phyloP scores from a whole-genome alignment of 208 protist genomes.

The Crithidia acanthocephali region DNA sequence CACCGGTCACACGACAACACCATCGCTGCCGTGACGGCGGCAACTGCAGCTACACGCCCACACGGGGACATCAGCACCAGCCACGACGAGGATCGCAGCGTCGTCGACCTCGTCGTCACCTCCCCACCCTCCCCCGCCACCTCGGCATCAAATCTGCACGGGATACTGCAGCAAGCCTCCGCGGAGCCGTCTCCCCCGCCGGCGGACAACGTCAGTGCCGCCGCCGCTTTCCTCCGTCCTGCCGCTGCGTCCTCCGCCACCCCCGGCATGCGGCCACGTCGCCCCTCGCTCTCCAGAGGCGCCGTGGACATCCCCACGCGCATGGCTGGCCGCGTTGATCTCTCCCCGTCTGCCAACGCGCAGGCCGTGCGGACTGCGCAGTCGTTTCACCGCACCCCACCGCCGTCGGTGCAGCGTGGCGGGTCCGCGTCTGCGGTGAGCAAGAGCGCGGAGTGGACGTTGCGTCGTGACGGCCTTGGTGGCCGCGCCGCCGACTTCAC shows the following conservation, averaged over 20 bases:
- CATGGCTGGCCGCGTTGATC: slow-evolving; percentile 10
- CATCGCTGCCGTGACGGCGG: no score
- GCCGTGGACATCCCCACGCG: slow-evolving; percentile 22
- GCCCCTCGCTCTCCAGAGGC: slow-evolving; percentile 13
- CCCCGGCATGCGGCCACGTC: background rate
- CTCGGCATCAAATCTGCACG: background rate
- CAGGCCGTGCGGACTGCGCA: background rate
- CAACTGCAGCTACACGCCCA: no score
- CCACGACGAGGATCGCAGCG: background rate
- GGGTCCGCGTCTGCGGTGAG: background rate
- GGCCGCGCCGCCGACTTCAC: background rate
- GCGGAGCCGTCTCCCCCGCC: background rate
- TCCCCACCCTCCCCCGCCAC: background rate
- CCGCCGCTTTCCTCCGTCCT: background rate
- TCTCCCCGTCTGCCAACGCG: background rate
- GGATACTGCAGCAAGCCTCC: background rate
- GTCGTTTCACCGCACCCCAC: background rate
- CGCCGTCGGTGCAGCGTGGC: background rate
- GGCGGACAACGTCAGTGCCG: background rate
- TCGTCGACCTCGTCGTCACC: background rate
- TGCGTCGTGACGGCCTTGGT: background rate
- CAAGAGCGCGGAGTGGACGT: background rate
- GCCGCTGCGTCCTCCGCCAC: background rate
- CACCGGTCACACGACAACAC: background rate
- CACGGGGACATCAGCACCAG: background rate